These are phyloP conservation scores for Entomortierella beljakovae DNA, from an alignment of 192 early-diverging fungal genomes.

Conservation along the genomic window DNA sequence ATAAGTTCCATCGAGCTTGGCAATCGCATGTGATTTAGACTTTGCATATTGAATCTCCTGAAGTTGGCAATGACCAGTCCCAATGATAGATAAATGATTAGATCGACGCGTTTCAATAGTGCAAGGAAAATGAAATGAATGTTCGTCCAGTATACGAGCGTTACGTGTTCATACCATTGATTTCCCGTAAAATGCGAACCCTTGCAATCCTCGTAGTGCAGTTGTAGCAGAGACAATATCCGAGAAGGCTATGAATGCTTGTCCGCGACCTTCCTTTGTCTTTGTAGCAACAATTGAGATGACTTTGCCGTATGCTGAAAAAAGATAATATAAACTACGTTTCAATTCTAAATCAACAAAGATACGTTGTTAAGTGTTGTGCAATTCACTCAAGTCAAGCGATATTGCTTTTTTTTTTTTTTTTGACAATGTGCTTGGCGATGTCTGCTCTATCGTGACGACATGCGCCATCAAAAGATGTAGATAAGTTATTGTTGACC, in stretches of 20 bases:
- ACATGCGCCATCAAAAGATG: background rate
- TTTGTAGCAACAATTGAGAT: slow-evolving; percentile 89
- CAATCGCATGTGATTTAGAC: slow-evolving; percentile 79
- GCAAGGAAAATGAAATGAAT: background rate
- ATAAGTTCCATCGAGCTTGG: slow-evolving; percentile 73
- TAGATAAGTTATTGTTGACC: background rate
- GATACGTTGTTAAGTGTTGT: too few relatives aligned
- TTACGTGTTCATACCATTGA: slow-evolving; percentile 70
- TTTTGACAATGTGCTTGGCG: too few relatives aligned
- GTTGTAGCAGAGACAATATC: slow-evolving; percentile 88
- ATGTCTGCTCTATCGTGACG: too few relatives aligned
- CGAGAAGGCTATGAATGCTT: slow-evolving; percentile 93
- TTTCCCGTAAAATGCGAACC: slow-evolving; percentile 86
- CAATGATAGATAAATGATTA: background rate
- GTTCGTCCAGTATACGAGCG: background rate
- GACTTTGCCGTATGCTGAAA: slow-evolving; percentile 88
- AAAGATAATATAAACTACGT: slow-evolving; percentile 81
- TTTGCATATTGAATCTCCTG: slow-evolving; percentile 83
- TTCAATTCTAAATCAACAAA: slow-evolving; percentile 81
- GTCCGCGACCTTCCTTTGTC: slow-evolving; percentile 88
- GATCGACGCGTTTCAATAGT: background rate
- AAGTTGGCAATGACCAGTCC: background rate
- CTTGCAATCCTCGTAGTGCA: slow-evolving; percentile 89
- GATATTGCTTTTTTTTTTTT: too few relatives aligned
- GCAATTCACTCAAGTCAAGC: too few relatives aligned